These are phyloP conservation scores for Hymenoscyphus infarciens DNA, from an alignment of 2,329 filamentous ascomycete genomes.

Conservation along the genomic window DNA sequence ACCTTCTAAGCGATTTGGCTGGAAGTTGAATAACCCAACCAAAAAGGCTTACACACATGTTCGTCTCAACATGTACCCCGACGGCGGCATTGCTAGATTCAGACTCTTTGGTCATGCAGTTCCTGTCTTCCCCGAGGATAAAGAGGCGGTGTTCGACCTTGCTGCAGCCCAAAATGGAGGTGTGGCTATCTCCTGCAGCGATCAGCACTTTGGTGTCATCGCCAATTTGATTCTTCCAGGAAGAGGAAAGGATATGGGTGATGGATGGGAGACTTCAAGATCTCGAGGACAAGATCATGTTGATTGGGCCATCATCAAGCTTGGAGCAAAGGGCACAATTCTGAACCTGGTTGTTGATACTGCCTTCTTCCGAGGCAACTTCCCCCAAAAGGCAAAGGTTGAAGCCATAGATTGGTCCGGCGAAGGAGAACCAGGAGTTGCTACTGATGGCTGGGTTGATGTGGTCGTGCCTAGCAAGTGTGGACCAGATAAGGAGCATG, in stretches of 20 bases:
- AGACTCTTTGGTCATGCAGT: conserved; percentile 72
- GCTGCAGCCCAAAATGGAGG: conserved; percentile 76
- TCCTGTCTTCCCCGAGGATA: conserved; percentile 68
- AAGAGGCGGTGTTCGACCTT: conserved; percentile 66
- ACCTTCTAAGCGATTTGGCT: conserved; percentile 68
- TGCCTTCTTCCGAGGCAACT: conserved; percentile 80
- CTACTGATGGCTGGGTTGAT: conserved; percentile 61
- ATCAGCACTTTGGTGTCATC: conserved; percentile 81
- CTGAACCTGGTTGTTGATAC: conserved; percentile 73
- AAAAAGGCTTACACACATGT: conserved; percentile 74
- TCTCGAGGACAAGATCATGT: conserved; percentile 68
- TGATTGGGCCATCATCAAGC: conserved; percentile 76
- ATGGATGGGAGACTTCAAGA: conserved; percentile 81
- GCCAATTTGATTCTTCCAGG: conserved; percentile 77
- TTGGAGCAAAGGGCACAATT: conserved; percentile 63
- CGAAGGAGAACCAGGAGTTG: conserved; percentile 51
- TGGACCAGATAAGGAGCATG: conserved; percentile 69
- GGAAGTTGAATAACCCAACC: conserved; percentile 59
- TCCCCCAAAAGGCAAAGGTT: conserved; percentile 71
- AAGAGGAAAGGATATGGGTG: conserved; percentile 79
- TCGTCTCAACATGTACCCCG: conserved; percentile 78
- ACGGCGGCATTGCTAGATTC: conserved; percentile 80
- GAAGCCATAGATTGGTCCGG: conserved; percentile 56
- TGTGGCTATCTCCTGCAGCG: conserved; percentile 70
- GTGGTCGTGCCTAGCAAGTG: conserved; percentile 65